Evolutionary conservation across 331 rosid genomes (phyloP).

Genomic region (Quercus lobata): DNA sequence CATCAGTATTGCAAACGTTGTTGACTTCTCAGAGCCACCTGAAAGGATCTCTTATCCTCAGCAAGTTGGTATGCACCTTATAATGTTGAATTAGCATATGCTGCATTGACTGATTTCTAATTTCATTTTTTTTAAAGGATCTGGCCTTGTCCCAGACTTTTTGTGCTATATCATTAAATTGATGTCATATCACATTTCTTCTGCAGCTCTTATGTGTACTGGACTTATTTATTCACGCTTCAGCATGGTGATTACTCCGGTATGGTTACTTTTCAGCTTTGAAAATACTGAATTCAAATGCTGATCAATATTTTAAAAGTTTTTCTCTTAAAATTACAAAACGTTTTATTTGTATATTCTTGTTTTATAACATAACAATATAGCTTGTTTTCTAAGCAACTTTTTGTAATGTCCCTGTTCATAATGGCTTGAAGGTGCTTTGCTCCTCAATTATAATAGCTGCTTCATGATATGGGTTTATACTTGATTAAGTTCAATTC

Average conservation of each 20-base stretch:
- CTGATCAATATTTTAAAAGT: background rate
- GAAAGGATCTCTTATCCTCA: slow-evolving; percentile 54
- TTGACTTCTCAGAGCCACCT: slow-evolving; percentile 48
- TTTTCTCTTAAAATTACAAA: background rate
- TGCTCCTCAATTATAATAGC: background rate
- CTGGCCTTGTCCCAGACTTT: background rate
- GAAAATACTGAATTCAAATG: background rate
- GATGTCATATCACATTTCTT: background rate
- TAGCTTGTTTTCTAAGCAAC: background rate
- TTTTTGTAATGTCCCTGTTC: too few relatives aligned
- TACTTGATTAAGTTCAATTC: too few relatives aligned
- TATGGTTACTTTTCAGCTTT: slow-evolving; percentile 11
- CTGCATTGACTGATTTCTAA: background rate
- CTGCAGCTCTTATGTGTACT: slow-evolving; percentile 40
- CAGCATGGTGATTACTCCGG: slow-evolving; percentile 52
- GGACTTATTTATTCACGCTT: slow-evolving; percentile 53
- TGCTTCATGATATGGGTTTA: background rate
- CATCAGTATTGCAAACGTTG: slow-evolving; percentile 51
- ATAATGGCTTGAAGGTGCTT: background rate
- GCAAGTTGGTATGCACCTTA: slow-evolving; percentile 11
- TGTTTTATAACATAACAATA: background rate
- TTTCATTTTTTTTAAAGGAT: background rate
- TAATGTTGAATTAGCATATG: background rate
- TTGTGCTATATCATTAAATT: background rate
- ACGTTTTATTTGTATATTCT: background rate